These are phyloP conservation scores for Scalesia atractyloides DNA, from an alignment of 129 eudicot genomes.

Conservation along the genomic window DNA sequence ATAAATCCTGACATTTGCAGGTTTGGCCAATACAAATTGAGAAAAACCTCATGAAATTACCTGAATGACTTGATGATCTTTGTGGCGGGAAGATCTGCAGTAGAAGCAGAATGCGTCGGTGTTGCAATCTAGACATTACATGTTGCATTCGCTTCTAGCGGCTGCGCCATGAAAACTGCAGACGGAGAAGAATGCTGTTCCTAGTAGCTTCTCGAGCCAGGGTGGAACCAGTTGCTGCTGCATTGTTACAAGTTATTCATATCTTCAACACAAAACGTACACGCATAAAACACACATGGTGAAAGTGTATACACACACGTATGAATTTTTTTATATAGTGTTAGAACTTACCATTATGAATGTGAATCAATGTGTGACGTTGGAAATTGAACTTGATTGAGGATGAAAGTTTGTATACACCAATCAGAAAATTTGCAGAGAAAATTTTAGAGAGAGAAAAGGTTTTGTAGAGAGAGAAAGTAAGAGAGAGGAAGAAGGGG, in stretches of 20 bases:
- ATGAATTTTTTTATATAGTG: background rate
- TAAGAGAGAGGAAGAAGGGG: conserved; percentile 20
- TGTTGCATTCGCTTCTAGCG: conserved; percentile 92
- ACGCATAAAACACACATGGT: background rate
- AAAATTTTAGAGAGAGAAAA: conserved; percentile 33
- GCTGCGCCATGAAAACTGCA: conserved; percentile 81
- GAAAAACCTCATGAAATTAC: conserved; percentile 4
- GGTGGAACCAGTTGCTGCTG: conserved; percentile 70
- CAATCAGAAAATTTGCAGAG: conserved; percentile 36
- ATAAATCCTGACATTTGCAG: no score
- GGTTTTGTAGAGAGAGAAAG: conserved; percentile 38
- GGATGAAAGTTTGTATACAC: background rate
- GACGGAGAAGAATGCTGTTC: conserved; percentile 61
- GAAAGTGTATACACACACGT: conserved; percentile 1
- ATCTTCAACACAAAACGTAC: no score
- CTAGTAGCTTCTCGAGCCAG: conserved; percentile 79
- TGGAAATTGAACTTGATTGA: conserved; percentile 10
- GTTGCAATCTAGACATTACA: conserved; percentile 89
- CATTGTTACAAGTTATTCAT: background rate
- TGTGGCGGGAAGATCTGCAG: conserved; percentile 85
- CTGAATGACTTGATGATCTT: conserved; percentile 97
- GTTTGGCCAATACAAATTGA: no score
- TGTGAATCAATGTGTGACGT: conserved; percentile 5
- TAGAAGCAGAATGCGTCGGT: conserved; percentile 82
- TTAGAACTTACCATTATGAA: conserved; percentile 27